Base-by-base conservation (phyloP, 306 rosid genomes). In the Crataegus laevigata region DNA sequence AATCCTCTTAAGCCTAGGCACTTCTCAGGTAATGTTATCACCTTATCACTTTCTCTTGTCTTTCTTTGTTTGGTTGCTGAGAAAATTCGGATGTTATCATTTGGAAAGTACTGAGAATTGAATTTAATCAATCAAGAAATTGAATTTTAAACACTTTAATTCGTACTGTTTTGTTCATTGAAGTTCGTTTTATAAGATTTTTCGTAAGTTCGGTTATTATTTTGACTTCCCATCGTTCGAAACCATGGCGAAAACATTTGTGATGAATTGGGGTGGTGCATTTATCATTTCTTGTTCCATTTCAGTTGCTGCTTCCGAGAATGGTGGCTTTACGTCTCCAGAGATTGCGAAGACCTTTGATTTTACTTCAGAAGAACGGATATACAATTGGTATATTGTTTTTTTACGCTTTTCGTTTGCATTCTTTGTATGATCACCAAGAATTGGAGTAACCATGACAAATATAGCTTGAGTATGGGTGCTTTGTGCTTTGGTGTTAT, bases 331-430 rank as follows among this genome's bases (percentile, higher is more conserved):
- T 68, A 87, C 86, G 34, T 94, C 98, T 78, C 94, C 94, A 8
- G 93, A 91, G 85, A 69, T 79, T 6, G 85, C 97, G 32, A 94
- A 94, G 69, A 45, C 91, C 73, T 94, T 94, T 67, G 98, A 94
- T 73, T 91, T 94, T 72, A 62, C 94, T 21, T 73, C 88, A 0
- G 98, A 94, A 77, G 96, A 94, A 66, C 92, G 96, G 25, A 94
- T 94, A 73, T 94, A 94, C 78, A 91, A 82, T 68, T 94, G 98
- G 98, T 94, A 82, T 45, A 45, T 14, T 45, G 2, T 66, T 30
- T 28, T 50, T 26, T 15, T 28, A 51, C 9, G 22, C 55, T 19
- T 54, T 43, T 36, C 38, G 1, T 52, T 6, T 52, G 3, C 24
- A 52, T 52, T 18, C 59, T 21, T 19, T 52, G 11, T 1, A 10